Evolutionary conservation across 306 rosid genomes (phyloP).

Genomic region (Comarum palustre): DNA sequence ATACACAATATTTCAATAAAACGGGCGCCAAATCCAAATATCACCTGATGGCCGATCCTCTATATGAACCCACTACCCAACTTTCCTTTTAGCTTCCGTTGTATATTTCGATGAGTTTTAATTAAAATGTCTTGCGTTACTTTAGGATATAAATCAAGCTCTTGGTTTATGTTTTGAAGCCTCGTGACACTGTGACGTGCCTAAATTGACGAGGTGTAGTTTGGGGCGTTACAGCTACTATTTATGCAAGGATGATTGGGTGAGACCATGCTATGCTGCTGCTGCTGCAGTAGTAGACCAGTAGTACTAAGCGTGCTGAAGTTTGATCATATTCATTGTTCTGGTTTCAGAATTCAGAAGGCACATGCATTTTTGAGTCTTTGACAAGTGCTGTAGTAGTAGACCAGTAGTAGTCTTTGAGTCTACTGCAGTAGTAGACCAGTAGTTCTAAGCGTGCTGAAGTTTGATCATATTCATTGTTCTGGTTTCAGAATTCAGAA

Average conservation of each 20-base stretch:
- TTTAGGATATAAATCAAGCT: no score
- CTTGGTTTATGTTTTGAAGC: no score
- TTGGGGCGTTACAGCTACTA: neutral
- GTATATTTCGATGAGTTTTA: no score
- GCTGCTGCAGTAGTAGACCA: neutral
- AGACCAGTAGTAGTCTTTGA: neutral
- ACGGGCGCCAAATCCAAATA: no score
- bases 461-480: neutral
- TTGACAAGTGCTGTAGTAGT: neutral
- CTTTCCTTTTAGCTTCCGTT: no score
- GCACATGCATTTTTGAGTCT: neutral
- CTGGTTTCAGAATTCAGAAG: neutral
- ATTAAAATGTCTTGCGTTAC: no score
- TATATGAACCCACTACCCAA: no score
- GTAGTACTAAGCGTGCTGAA: neutral
- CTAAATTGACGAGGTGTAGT: no score
- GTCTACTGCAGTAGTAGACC: neutral
- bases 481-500: neutral
- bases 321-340: neutral
- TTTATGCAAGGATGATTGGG: neutral
- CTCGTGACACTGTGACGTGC: no score
- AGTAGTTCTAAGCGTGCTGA: neutral
- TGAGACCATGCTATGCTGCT: neutral
- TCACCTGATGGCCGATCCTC: no score
- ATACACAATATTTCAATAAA: no score